Conservation (phyloP, 1,139 yeast species). For the Hyphopichia wangnamkhiaoensis region DNA sequence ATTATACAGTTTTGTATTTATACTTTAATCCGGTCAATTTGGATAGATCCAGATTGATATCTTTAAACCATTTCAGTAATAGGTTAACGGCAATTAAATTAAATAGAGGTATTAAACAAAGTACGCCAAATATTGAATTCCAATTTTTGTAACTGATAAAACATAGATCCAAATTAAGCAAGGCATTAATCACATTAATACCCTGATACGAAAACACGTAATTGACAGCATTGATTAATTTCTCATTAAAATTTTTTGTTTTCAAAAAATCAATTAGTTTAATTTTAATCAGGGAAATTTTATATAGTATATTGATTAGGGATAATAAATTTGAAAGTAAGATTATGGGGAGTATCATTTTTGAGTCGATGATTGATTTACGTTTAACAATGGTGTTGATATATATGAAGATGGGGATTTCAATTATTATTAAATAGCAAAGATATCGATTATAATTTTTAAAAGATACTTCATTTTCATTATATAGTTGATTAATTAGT, state of each 20-base stretch:
- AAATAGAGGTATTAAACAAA: constrained; percentile 16
- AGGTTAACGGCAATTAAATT: constrained; percentile 14
- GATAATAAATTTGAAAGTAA: constrained; percentile 3
- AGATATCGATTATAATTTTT: constrained; percentile 4
- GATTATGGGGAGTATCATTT: background rate
- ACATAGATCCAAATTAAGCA: background rate
- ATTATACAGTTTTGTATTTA: constrained; percentile 24
- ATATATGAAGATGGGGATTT: constrained; percentile 1
- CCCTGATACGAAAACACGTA: constrained; percentile 1
- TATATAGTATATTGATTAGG: constrained; percentile 1
- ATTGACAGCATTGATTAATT: constrained; percentile 3
- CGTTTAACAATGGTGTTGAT: background rate
- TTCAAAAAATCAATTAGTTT: background rate
- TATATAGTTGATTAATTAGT: constrained; percentile 15
- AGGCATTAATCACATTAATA: constrained; percentile 2
- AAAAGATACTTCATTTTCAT: constrained; percentile 9
- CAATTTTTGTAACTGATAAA: background rate
- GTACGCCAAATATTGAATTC: constrained; percentile 5
- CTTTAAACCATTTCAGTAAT: constrained; percentile 14
- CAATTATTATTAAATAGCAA: background rate
- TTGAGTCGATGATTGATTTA: background rate
- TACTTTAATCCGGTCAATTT: constrained; percentile 17
- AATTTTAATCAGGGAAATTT: constrained; percentile 1
- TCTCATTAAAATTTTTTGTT: background rate
- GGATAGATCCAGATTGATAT: constrained; percentile 12